Evolutionary conservation across 2,329 filamentous ascomycete species (phyloP).

Genomic region (Stachybotrys chlorohalonatus): DNA sequence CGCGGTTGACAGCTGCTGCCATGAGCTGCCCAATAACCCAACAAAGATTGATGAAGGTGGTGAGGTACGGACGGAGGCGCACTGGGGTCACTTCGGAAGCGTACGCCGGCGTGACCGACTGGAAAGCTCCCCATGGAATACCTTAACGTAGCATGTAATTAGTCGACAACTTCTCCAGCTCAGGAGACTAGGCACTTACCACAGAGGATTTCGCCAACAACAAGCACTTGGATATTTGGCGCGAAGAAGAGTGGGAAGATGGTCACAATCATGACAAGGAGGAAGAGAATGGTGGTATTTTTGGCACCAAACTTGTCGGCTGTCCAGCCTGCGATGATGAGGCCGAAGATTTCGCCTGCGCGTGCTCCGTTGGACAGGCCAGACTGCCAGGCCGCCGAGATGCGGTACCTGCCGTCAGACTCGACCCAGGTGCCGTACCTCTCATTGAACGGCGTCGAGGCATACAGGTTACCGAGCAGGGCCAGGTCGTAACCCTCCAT

Average conservation of each 20-base stretch:
- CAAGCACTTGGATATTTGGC: conserved; percentile 32
- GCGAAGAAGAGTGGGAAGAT: conserved; percentile 48
- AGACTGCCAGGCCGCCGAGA: conserved; percentile 49
- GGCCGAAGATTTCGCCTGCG: conserved; percentile 45
- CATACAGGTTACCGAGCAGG: conserved; percentile 39
- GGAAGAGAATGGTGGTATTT: conserved; percentile 36
- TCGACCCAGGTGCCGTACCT: conserved; percentile 33
- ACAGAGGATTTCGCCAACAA: conserved; percentile 38
- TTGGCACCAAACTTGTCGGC: conserved; percentile 42
- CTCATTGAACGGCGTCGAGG: conserved; percentile 32
- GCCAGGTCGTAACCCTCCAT: conserved; percentile 45
- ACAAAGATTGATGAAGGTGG: conserved; percentile 47
- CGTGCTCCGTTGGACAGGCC: conserved; percentile 43
- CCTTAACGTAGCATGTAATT: conserved; percentile 17
- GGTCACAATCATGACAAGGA: conserved; percentile 37
- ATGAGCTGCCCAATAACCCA: conserved; percentile 49
- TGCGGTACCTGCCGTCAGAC: conserved; percentile 28
- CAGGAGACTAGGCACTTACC: conserved; percentile 10
- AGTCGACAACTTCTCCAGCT: not conserved
- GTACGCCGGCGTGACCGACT: conserved; percentile 42
- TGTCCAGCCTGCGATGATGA: conserved; percentile 43
- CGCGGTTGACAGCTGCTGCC: conserved; percentile 35
- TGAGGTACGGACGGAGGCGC: conserved; percentile 41
- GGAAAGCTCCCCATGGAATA: conserved; percentile 44
- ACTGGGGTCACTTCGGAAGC: conserved; percentile 42